Base-by-base conservation (phyloP, 2,329 filamentous ascomycete species). In the Alternaria infectoria region DNA sequence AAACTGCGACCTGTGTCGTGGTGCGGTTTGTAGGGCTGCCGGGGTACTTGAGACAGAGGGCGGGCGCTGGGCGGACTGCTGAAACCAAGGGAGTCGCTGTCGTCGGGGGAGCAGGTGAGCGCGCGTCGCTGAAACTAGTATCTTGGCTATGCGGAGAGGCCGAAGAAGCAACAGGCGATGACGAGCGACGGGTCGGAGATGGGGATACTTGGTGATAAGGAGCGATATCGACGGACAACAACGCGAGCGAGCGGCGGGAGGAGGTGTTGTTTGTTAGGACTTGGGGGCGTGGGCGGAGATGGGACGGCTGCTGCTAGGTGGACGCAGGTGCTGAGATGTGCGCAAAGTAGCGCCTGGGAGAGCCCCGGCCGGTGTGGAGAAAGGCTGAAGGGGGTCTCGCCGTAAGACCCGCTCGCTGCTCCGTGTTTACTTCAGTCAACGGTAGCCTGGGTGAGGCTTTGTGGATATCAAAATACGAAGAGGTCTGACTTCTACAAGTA, bases 1-100 rank as follows among this genome's bases (percentile, higher is more conserved):
- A 54, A 51, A 47, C 63, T 59, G 65, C 60, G 62, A 61, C 61
- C 49, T 47, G 68, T 51, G 66, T 62, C 54, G 68, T 54, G 47
- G 51, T 62, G 61, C 57, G 66, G 66, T 54, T 60, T 43, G 69
- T 64, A 69, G 66, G 68, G 69, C 68, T 67, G 68, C 56, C 62
- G 57, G 73, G 64, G 62, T 65, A 68, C 68, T 62, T 77, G 76
- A 78, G 76, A 79, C 76, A 54, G 25, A 26, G 49, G 47, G 43
- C 61, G 60, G 46, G 50, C 52, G 52, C 54, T 54, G 49, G 28
- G 57, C 51, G 49, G 44, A 40, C 59, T 47, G 67, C 62, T 69
- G 69, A 72, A 74, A 70, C 71, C 52, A 63, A 60, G 52, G 26
- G 54, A 57, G 62, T 62, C 52, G 63, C 32, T 51, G 32, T 36